A percentile compares a stretch with the other conserved stretches of the same genome.
phyloP scores from a whole-genome alignment of 1,139 yeast species.

The Hyphopichia buzzinii region DNA sequence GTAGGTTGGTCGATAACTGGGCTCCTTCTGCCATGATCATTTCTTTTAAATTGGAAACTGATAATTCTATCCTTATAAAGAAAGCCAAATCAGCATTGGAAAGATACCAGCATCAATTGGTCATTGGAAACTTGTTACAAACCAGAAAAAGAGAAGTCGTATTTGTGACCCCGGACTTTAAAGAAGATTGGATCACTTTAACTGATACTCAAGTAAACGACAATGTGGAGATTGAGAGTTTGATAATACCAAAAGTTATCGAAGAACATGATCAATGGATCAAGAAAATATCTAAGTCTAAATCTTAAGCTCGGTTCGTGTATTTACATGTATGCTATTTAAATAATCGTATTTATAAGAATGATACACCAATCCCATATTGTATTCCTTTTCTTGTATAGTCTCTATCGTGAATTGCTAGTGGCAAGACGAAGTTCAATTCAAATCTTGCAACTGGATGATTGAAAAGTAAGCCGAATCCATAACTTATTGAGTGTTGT shows the following conservation, averaged over 20 bases:
- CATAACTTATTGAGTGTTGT: slow-evolving; percentile 55
- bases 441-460: slow-evolving; percentile 93
- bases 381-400: slow-evolving; percentile 80
- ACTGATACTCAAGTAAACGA: slow-evolving; percentile 36
- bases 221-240: slow-evolving; percentile 63
- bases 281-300: slow-evolving; percentile 5
- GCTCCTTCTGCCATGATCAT: slow-evolving; percentile 94
- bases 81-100: slow-evolving; percentile 79
- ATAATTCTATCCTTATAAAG: slow-evolving; percentile 59
- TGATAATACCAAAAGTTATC: slow-evolving; percentile 76
- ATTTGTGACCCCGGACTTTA: slow-evolving; percentile 61
- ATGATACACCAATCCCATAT: slow-evolving; percentile 88
- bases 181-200: slow-evolving; percentile 52
- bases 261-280: slow-evolving; percentile 65
- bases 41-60: slow-evolving; percentile 94
- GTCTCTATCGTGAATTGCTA: slow-evolving; percentile 64
- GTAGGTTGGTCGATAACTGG: slow-evolving; percentile 89
- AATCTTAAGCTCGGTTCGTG: neutral
- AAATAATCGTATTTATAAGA: slow-evolving; percentile 45
- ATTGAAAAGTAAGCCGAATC: slow-evolving; percentile 75
- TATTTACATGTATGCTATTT: slow-evolving; percentile 2
- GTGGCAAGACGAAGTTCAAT: slow-evolving; percentile 79
- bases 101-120: slow-evolving; percentile 88
- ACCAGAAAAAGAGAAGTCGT: slow-evolving; percentile 87
- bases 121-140: slow-evolving; percentile 89